phyloP scores from a whole-genome alignment of 2,329 filamentous ascomycete species.

The Furcasterigmium sp. region DNA sequence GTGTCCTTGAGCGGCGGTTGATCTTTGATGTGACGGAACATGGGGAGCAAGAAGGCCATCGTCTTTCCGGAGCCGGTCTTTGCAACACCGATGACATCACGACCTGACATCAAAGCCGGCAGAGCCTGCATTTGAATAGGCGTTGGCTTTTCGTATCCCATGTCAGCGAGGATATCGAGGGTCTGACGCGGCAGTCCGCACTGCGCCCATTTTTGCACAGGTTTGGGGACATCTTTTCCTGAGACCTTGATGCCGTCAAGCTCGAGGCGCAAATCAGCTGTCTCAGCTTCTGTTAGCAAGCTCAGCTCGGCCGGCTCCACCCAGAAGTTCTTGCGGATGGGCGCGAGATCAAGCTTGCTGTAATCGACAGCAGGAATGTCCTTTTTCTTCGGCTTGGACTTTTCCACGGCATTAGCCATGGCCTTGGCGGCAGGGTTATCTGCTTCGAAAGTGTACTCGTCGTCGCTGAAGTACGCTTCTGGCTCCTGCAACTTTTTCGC shows the following conservation, averaged over 20 bases:
- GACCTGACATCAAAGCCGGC: conserved; percentile 90
- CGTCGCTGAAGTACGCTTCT: conserved; percentile 83
- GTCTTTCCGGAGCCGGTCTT: conserved; percentile 99
- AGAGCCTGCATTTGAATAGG: conserved; percentile 94
- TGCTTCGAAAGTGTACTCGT: conserved; percentile 59
- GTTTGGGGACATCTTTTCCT: conserved; percentile 83
- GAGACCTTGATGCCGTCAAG: conserved; percentile 93
- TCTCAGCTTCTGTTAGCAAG: conserved; percentile 78
- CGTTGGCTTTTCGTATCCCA: conserved; percentile 85
- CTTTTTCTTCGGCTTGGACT: conserved; percentile 77
- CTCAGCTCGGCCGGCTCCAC: conserved; percentile 80
- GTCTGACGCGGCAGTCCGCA: conserved; percentile 85
- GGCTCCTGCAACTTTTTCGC: conserved; percentile 58
- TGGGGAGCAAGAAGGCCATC: conserved; percentile 88
- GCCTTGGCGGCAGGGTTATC: conserved; percentile 42
- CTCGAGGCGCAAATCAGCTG: conserved; percentile 75
- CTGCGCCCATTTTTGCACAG: conserved; percentile 94
- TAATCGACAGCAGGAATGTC: conserved; percentile 89
- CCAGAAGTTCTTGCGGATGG: conserved; percentile 93
- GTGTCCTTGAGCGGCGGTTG: conserved; percentile 75
- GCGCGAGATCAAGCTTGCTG: conserved; percentile 75
- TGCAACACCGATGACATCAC: conserved; percentile 92
- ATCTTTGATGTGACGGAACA: conserved; percentile 97
- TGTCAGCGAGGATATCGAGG: conserved; percentile 73
- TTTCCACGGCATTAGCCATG: conserved; percentile 29